A percentile compares a stretch with the other conserved stretches of the same genome.
These are phyloP conservation scores for Tilletia indica DNA, from an alignment of 1,284 basidiomycete genomes.

Conservation along the genomic window DNA sequence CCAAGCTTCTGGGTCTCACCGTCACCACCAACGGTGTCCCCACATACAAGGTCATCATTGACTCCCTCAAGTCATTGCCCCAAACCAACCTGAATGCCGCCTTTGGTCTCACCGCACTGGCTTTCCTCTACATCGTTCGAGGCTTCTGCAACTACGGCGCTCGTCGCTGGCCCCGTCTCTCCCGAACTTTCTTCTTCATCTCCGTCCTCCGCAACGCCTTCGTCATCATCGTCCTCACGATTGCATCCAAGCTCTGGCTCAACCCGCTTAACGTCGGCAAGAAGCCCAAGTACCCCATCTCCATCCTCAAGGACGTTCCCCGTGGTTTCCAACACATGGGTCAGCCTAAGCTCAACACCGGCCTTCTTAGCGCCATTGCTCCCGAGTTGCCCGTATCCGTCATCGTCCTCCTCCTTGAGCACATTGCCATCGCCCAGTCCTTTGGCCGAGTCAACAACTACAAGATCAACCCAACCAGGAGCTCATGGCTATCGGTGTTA, in stretches of 20 bases:
- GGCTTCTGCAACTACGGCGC: slow-evolving; percentile 65
- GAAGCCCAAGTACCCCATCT: slow-evolving; percentile 71
- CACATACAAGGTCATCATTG: slow-evolving; percentile 85
- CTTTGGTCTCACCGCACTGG: slow-evolving; percentile 77
- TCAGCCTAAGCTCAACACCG: slow-evolving; percentile 66
- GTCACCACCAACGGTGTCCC: slow-evolving; percentile 56
- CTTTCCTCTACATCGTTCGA: slow-evolving; percentile 74
- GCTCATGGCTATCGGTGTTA: slow-evolving; percentile 94
- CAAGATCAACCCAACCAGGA: slow-evolving; percentile 97
- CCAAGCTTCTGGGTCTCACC: slow-evolving; percentile 48
- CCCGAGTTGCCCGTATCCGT: slow-evolving; percentile 84
- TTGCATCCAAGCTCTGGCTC: slow-evolving; percentile 55
- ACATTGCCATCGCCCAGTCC: slow-evolving; percentile 88
- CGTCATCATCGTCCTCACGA: slow-evolving; percentile 61
- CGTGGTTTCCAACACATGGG: slow-evolving; percentile 66
- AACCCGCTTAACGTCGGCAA: slow-evolving; percentile 26
- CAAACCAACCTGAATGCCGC: slow-evolving; percentile 77
- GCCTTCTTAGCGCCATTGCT: slow-evolving; percentile 70
- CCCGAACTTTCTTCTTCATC: slow-evolving; percentile 63
- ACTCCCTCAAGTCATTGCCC: slow-evolving; percentile 80
- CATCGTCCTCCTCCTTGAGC: slow-evolving; percentile 90
- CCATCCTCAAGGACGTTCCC: slow-evolving; percentile 73
- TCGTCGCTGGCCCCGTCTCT: slow-evolving; percentile 70
- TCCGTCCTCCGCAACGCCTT: slow-evolving; percentile 53
- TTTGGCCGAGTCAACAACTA: slow-evolving; percentile 95